phyloP scores from a whole-genome alignment of 2,329 filamentous ascomycete genomes.

The Ophiostoma tasmaniense region DNA sequence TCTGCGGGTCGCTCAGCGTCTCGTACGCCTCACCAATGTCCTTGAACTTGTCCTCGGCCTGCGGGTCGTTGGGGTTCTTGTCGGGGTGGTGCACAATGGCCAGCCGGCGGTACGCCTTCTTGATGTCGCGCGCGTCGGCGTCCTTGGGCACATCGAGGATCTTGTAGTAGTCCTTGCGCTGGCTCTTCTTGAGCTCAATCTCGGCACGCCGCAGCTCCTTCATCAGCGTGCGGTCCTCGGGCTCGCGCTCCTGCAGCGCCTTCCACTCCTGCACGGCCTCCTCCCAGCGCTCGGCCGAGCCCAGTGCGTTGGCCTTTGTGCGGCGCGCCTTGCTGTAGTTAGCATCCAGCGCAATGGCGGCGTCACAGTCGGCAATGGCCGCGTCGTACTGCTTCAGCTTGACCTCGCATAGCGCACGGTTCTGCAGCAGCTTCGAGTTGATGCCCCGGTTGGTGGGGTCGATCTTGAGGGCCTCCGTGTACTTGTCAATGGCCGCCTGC shows the following conservation, averaged over 20 bases:
- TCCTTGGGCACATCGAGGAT: slow-evolving; percentile 84
- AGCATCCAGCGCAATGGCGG: slow-evolving; percentile 73
- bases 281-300: slow-evolving; percentile 82
- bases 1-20: slow-evolving; percentile 88
- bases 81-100: slow-evolving; percentile 93
- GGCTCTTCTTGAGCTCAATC: slow-evolving; percentile 93
- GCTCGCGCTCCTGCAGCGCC: slow-evolving; percentile 71
- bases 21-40: slow-evolving; percentile 97
- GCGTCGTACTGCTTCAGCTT: slow-evolving; percentile 76
- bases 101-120: slow-evolving; percentile 92
- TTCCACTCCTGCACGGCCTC: slow-evolving; percentile 86
- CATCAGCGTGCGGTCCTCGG: slow-evolving; percentile 67
- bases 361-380: slow-evolving; percentile 79
- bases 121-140: slow-evolving; percentile 75
- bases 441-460: slow-evolving; percentile 84
- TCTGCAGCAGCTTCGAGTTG: slow-evolving; percentile 91
- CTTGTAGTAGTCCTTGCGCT: slow-evolving; percentile 98
- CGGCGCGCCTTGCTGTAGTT: slow-evolving; percentile 84
- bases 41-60: slow-evolving; percentile 89
- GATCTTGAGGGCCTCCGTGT: slow-evolving; percentile 71
- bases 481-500: slow-evolving; percentile 74
- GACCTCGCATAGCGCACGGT: slow-evolving; percentile 76
- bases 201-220: slow-evolving; percentile 87
- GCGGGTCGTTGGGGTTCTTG: slow-evolving; percentile 84
- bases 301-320: slow-evolving; percentile 85